Evolutionary conservation across 2,329 filamentous ascomycete genomes (phyloP).

Genomic region (Talaromyces rugulosus): DNA sequence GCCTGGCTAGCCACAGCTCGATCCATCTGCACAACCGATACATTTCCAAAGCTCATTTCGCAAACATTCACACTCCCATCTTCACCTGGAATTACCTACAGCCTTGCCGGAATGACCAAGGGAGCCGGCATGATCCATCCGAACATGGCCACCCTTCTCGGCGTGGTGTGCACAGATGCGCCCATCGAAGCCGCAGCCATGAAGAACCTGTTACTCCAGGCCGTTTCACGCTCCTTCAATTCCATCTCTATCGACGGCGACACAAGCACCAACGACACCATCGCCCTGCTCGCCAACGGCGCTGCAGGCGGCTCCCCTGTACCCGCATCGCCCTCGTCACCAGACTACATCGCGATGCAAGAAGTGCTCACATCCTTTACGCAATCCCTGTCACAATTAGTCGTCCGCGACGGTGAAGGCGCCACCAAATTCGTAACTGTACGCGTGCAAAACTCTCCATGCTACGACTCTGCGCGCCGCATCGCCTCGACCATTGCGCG

Average conservation of each 20-base stretch:
- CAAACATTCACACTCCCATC: conserved; percentile 79
- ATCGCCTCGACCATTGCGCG: conserved; percentile 85
- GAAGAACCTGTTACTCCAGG: conserved; percentile 64
- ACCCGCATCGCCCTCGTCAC: conserved; percentile 45
- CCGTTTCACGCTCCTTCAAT: conserved; percentile 86
- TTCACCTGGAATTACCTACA: conserved; percentile 69
- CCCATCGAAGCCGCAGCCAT: conserved; percentile 68
- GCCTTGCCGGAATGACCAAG: conserved; percentile 92
- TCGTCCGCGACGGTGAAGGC: conserved; percentile 93
- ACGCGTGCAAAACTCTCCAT: conserved; percentile 68
- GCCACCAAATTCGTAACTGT: conserved; percentile 98
- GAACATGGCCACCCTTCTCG: conserved; percentile 95
- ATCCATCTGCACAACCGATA: conserved; percentile 97
- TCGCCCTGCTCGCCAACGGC: conserved; percentile 92
- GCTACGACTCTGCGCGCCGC: conserved; percentile 66
- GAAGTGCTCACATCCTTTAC: conserved; percentile 71
- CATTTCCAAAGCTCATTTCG: conserved; percentile 92
- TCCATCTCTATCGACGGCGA: conserved; percentile 95
- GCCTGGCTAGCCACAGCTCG: conserved; percentile 83
- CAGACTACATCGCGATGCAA: conserved; percentile 69
- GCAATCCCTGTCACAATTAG: conserved; percentile 79
- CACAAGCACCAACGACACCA: conserved; percentile 94
- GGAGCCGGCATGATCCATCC: conserved; percentile 99
- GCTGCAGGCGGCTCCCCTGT: conserved; percentile 72
- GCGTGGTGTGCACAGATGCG: conserved; percentile 87